Evolutionary conservation across 495 filamentous ascomycete species (phyloP).

Genomic region (Trichoderma gamsii): DNA sequence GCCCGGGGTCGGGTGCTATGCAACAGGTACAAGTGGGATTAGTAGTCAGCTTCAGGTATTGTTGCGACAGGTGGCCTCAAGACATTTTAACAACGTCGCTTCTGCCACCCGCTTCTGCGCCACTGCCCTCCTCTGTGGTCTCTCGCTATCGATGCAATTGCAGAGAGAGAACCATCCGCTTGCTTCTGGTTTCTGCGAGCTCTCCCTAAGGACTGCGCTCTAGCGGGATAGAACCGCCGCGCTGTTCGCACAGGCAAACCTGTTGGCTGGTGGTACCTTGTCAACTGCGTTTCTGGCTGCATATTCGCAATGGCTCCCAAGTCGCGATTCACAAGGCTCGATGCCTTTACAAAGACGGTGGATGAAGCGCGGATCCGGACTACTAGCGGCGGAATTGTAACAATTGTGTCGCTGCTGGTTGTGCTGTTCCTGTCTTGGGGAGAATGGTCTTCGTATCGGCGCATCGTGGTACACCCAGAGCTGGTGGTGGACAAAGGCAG

Average conservation of each 20-base stretch:
- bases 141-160: not conserved
- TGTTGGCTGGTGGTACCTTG: not conserved
- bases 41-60: constrained; percentile 1
- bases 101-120: constrained; percentile 2
- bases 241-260: not conserved
- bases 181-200: not conserved
- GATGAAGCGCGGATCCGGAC: constrained; percentile 96
- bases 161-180: not conserved
- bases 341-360: constrained; percentile 98
- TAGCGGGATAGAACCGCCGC: not conserved
- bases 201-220: not conserved
- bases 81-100: not conserved
- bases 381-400: constrained; percentile 94
- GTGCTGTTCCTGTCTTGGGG: constrained; percentile 86
- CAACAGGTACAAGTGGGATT: too few species aligned
- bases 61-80: constrained; percentile 14
- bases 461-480: constrained; percentile 82
- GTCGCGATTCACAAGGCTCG: constrained; percentile 89
- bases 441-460: constrained; percentile 91
- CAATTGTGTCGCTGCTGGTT: constrained; percentile 78
- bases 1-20: not conserved
- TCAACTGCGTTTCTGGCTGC: not conserved
- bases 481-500: constrained; percentile 93
- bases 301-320: constrained; percentile 50
- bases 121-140: not conserved